Evolutionary conservation across 139 green algal species (phyloP), one percentile per base, ranked within the genome.

Genomic region (Parachlorella kessleri): DNA sequence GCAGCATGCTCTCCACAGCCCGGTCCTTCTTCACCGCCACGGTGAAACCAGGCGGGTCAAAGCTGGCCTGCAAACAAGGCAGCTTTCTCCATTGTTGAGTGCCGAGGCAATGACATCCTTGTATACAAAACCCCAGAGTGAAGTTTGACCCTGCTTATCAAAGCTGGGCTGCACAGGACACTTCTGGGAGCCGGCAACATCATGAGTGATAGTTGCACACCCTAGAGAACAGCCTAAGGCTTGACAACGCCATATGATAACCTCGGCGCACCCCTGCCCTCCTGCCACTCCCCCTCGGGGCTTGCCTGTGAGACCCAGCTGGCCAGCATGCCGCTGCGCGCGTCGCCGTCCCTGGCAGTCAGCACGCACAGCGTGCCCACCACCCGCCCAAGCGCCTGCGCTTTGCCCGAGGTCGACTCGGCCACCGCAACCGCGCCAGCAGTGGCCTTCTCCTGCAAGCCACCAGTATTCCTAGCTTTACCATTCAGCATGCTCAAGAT

Each of bases 11-110:
- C 87, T 99, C 96, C 42, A 98, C 89, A 9, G 94, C 92, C n/a
- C 96, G 91, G 77, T 99, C 96, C 68, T 97, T 97, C 78, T 96
- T 97, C 6, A 97, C 92, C 2, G 96, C 88, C 54, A 99, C 85
- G 1, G 96, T 98, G 5, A 99, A 6, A 42, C 94, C 96, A 6
- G 95, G 95, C 1, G 95, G 95, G 72, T 94, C 88, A 82, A 99
- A 99, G 21, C 84, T 92, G 2, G 94, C 95, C 86, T 96, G 90
- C 77, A n/a, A n/a, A n/a, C n/a, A n/a, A n/a, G n/a, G n/a, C n/a
- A n/a, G n/a, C n/a, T n/a, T n/a, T n/a, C n/a, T n/a, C n/a, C n/a
- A n/a, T n/a, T n/a, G n/a, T n/a, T n/a, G n/a, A n/a, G n/a, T n/a
- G n/a, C n/a, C n/a, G n/a, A n/a, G n/a, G n/a, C n/a, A n/a, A n/a